A percentile compares a stretch with the other conserved stretches of the same genome.
Conservation (phyloP, 306 rosid species). For the Canavalia gladiata region DNA sequence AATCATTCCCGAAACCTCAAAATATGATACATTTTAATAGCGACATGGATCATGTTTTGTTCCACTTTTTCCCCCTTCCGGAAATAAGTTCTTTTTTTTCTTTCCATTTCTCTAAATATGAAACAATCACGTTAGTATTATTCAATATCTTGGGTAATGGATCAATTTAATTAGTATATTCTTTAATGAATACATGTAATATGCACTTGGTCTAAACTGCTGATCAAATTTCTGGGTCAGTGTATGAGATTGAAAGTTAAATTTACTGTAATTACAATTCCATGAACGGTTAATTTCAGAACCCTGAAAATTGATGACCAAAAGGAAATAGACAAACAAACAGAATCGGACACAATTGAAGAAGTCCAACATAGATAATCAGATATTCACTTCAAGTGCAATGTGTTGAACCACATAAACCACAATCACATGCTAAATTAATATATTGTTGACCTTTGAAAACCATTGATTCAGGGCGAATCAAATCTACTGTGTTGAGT, state of each 20-base stretch:
- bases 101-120: slow-evolving; percentile 11
- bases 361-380: background rate
- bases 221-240: background rate
- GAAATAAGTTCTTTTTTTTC: background rate
- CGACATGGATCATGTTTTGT: background rate
- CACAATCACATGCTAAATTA: background rate
- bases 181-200: background rate
- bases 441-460: slow-evolving; percentile 14
- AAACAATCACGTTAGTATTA: background rate
- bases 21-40: background rate
- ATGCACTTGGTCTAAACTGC: background rate
- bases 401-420: background rate
- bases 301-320: background rate
- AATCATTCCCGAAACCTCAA: background rate
- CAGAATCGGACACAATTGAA: background rate
- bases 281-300: background rate
- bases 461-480: slow-evolving; percentile 11
- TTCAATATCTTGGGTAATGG: slow-evolving; percentile 9
- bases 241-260: slow-evolving; percentile 17
- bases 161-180: background rate
- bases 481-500: background rate
- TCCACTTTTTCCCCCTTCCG: background rate
- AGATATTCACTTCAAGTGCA: slow-evolving; percentile 13
- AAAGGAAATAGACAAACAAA: background rate
- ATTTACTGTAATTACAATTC: background rate